Conservation (phyloP, 1,139 yeast species). For the Hansenula sp. region DNA sequence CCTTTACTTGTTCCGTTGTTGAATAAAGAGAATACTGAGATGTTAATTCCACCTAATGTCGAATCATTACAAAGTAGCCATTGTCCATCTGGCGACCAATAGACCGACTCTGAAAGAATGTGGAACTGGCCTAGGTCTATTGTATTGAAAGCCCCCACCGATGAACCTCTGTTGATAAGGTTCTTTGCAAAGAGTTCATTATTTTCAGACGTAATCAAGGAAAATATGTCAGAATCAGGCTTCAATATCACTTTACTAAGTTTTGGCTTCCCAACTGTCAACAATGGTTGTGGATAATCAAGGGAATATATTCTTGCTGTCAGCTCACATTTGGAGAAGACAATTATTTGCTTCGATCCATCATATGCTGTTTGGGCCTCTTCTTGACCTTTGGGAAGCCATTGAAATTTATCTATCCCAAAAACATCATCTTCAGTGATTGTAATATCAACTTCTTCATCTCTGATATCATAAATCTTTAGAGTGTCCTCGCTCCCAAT, state of each 20-base stretch:
- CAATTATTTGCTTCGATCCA: slow-evolving; percentile 14
- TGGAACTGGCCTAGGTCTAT: not conserved
- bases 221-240: not conserved
- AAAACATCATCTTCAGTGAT: slow-evolving; percentile 15
- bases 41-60: slow-evolving; percentile 2
- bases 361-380: slow-evolving; percentile 14
- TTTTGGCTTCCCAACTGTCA: slow-evolving; percentile 14
- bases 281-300: slow-evolving; percentile 6
- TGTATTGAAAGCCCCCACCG: not conserved
- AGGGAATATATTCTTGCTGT: slow-evolving; percentile 12
- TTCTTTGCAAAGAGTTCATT: not conserved
- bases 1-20: slow-evolving; percentile 7
- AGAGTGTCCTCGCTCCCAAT: slow-evolving; percentile 5
- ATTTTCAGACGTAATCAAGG: not conserved
- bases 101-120: not conserved
- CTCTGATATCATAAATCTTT: slow-evolving; percentile 11
- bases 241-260: slow-evolving; percentile 2
- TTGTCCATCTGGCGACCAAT: slow-evolving; percentile 4
- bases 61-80: slow-evolving; percentile 4
- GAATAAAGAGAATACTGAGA: slow-evolving; percentile 9
- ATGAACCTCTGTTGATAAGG: not conserved
- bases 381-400: slow-evolving; percentile 9
- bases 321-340: slow-evolving; percentile 10
- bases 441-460: slow-evolving; percentile 10
- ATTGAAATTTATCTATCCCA: slow-evolving; percentile 15